phyloP scores from a whole-genome alignment of 1,284 basidiomycete genomes.

The Grifola frondosa region DNA sequence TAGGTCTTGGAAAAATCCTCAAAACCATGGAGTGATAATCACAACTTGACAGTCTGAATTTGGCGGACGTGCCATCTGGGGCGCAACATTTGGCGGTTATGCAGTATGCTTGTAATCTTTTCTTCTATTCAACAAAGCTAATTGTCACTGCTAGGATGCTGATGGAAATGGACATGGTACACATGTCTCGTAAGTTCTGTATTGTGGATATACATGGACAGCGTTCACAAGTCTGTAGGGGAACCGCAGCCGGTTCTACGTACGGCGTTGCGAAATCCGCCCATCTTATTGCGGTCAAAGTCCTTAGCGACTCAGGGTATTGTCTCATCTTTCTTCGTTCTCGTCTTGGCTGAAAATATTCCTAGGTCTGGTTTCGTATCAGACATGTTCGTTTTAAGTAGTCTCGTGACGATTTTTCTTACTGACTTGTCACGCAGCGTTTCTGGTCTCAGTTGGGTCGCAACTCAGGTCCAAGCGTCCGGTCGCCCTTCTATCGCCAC shows the following conservation, averaged over 20 bases:
- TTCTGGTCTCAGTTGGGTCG: conserved; percentile 46
- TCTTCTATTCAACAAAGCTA: too few relatives aligned
- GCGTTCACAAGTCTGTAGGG: conserved; percentile 44
- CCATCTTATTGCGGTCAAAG: conserved; percentile 72
- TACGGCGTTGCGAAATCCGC: conserved; percentile 75
- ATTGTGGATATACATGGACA: background rate
- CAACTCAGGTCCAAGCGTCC: conserved; percentile 41
- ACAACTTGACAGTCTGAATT: conserved; percentile 47
- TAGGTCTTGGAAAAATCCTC: conserved; percentile 11
- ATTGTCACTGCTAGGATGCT: conserved; percentile 39
- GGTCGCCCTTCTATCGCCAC: conserved; percentile 66
- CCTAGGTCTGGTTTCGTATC: conserved; percentile 39
- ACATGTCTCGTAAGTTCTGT: conserved; percentile 36
- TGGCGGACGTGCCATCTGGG: conserved; percentile 68
- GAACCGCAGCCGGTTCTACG: conserved; percentile 52
- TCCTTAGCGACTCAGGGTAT: conserved; percentile 62
- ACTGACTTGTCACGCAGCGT: conserved; percentile 35
- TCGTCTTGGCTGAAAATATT: conserved; percentile 50
- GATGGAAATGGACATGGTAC: conserved; percentile 61
- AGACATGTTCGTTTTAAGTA: conserved; percentile 19
- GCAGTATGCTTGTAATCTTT: conserved; percentile 12
- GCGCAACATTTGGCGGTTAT: conserved; percentile 45
- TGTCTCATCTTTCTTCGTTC: background rate
- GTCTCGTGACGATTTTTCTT: background rate
- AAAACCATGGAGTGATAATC: background rate